Base-by-base conservation (phyloP, 352 stramenopile genomes). In the Globisporangium parvum region DNA sequence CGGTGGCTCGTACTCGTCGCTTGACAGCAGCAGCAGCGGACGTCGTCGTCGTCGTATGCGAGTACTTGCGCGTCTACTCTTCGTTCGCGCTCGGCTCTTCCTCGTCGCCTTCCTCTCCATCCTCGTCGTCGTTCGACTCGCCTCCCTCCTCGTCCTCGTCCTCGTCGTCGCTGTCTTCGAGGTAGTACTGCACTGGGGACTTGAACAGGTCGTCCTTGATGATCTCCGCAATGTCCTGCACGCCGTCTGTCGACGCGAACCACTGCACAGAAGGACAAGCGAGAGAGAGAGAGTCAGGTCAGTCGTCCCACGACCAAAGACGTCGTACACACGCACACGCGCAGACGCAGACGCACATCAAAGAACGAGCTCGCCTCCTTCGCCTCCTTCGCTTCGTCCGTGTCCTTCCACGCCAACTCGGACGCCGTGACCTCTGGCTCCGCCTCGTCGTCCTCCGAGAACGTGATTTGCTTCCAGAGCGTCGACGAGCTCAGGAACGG, bases 181-280 rank as follows among this genome's bases (percentile, higher is more conserved):
- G 17, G 67, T 77, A 92, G 52, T 74, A 84, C 71, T 58, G 63
- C 41, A 90, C 71, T 15, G 81, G 77, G 57, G 73, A 76, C 70
- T 88, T 90, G 79, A 74, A 92, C 6, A 88, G 40, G 35, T 92
- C 81, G 55, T 92, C 79, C 72, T 90, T 88, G 52, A 92, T 88
- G 48, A 84, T 72, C 65, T 92, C 77, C 10, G 79, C 75, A 12
- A 87, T 50, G 47, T 86, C 76, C 53, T 87, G 67, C 23, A 82
- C 70, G 6, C 63, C 73, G 1, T 87, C 75, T 15, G 69, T 76
- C 40, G 71, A 66, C n/a, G 61, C 53, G 50, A 90, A 73, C 77
- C 75, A 87, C 73, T 90, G 41, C 21, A 67, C 41, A 58, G 12
- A 49, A 28, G 21, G 9, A 50, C 15, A 23, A 33, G 54, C 31